Conservation (phyloP, 169 alveolate species). For the Ichthyophthirius multifiliis region DNA sequence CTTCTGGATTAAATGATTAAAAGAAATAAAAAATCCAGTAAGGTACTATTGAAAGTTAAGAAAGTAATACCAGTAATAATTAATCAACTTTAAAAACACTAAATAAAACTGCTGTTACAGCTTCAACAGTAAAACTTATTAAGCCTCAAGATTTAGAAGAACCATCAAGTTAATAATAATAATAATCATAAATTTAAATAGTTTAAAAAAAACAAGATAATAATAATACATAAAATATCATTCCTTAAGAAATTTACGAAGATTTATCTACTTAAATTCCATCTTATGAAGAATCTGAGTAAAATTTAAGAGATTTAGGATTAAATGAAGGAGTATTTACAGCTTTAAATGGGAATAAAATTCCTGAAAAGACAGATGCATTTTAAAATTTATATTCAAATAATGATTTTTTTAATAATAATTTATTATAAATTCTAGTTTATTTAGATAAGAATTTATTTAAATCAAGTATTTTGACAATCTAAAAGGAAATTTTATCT, state of each 20-base stretch:
- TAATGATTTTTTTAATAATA: background rate
- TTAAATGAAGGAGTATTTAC: conserved; percentile 19
- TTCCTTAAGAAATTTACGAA: too few species aligned
- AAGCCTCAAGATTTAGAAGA: too few species aligned
- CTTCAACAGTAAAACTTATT: too few species aligned
- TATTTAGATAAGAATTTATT: conserved; percentile 22
- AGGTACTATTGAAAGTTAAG: too few species aligned
- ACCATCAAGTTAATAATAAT: too few species aligned
- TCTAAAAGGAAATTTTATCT: conserved; percentile 20
- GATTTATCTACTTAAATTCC: too few species aligned
- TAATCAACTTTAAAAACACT: too few species aligned
- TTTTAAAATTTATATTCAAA: background rate
- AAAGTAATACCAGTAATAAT: too few species aligned
- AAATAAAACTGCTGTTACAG: too few species aligned
- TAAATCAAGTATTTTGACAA: conserved; percentile 7
- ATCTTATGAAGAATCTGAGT: background rate
- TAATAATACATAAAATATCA: too few species aligned
- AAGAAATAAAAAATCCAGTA: background rate
- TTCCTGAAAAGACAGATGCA: conserved; percentile 28
- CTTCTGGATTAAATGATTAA: conserved; percentile 19
- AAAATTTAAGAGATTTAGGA: conserved; percentile 7
- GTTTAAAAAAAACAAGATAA: too few species aligned
- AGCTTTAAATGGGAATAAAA: conserved; percentile 11
- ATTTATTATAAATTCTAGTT: background rate
- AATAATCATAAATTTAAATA: too few species aligned